Evolutionary conservation across 768 basidiomycete genomes (phyloP).

Genomic region (Rhizopogon sp.): DNA sequence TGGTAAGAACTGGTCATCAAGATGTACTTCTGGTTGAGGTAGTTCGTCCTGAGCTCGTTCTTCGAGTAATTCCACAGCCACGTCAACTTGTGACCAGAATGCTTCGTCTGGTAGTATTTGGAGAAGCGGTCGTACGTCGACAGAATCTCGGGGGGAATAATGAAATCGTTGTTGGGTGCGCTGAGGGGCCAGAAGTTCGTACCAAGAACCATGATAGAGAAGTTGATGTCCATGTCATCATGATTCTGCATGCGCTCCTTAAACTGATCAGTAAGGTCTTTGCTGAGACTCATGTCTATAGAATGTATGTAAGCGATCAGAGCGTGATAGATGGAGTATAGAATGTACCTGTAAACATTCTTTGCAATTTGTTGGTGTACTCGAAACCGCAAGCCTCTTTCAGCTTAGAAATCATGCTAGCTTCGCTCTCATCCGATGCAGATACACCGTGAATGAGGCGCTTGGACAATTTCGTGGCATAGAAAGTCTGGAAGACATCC

Average conservation of each 20-base stretch:
- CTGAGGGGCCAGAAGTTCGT: constrained; percentile 97
- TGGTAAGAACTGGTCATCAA: constrained; percentile 94
- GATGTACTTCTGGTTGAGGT: constrained; percentile 92
- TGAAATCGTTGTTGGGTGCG: constrained; percentile 79
- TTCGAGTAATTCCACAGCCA: constrained; percentile 99
- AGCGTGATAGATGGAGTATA: not conserved
- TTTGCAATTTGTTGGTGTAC: constrained; percentile 92
- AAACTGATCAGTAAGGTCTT: constrained; percentile 93
- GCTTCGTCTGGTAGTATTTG: constrained; percentile 89
- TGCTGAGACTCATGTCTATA: constrained; percentile 60
- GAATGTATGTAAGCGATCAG: not conserved
- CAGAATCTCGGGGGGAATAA: constrained; percentile 82
- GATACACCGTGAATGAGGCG: constrained; percentile 89
- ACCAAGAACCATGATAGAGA: constrained; percentile 89
- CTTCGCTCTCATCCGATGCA: constrained; percentile 93
- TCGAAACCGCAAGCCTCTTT: constrained; percentile 97
- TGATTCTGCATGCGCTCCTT: constrained; percentile 89
- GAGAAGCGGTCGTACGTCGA: constrained; percentile 89
- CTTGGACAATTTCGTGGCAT: constrained; percentile 89
- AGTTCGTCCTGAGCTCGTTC: constrained; percentile 92
- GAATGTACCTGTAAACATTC: constrained; percentile 87
- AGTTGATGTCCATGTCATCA: constrained; percentile 83
- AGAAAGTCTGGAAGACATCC: constrained; percentile 98
- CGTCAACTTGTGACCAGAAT: constrained; percentile 89
- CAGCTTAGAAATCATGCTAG: constrained; percentile 96